Evolutionary conservation across 1,284 basidiomycete genomes (phyloP), one percentile per base, ranked within the genome.

Genomic region (Moniliophthora roreri): DNA sequence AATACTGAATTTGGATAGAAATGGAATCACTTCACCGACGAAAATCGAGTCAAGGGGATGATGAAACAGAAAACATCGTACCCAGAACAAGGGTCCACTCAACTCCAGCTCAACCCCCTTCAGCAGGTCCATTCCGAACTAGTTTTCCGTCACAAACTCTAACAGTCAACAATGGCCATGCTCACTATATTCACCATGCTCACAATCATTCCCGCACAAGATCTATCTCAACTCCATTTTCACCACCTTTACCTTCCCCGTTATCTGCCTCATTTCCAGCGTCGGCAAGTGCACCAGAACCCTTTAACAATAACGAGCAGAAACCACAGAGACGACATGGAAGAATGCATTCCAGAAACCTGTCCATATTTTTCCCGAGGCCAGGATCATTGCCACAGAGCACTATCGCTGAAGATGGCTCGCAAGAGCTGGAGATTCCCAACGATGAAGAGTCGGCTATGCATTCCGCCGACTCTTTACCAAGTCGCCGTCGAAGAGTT

Each of bases 361-460:
- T 97, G 1, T 94, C 91, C 1, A 77, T 95, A 15, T 95, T 89
- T 78, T 97, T 96, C 62, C 94, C 95, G 3, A 80, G 87, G 38
- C 91, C 92, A 0, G 91, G 89, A 3, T 76, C 82, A 1, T 61
- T 82, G 1, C 80, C 82, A 0, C 63, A 63, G 47, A 70, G 76
- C 0, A 75, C 78, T 1, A 90, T 91, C 42, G 76, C 81, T 2
- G 87, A 89, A 66, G 85, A 89, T 62, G 84, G 81, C 23, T 65
- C 68, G 0, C 81, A 84, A 58, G 81, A 85, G 59, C 61, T 82
- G 16, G 76, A 80, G 23, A 67, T 78, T n/a, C 54, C 59, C 1
- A 69, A 75, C 23, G 70, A 71, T 44, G 73, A 78, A 48, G 76
- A 78, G 1, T 79, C 82, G 2, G 70, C 78, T 1, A 68, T 72